phyloP scores from a whole-genome alignment of 1,284 basidiomycete species.

The Bjerkandera adusta region DNA sequence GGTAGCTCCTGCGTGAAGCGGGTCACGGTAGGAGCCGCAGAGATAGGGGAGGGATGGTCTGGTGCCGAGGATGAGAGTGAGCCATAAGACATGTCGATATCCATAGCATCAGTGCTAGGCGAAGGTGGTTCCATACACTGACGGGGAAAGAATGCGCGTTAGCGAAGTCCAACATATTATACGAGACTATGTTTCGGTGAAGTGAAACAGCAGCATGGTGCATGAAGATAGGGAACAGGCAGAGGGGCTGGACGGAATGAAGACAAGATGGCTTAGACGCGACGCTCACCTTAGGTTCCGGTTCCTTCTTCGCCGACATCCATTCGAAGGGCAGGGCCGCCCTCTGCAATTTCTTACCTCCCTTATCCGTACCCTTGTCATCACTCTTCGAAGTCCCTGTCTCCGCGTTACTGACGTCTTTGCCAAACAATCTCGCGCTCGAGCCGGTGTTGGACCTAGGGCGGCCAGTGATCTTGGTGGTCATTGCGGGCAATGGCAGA shows the following conservation, averaged over 20 bases:
- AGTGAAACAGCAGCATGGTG: neutral
- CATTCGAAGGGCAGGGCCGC: conserved; percentile 62
- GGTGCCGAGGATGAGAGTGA: conserved; percentile 21
- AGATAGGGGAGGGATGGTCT: conserved; percentile 22
- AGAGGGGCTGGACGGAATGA: neutral
- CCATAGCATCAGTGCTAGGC: conserved; percentile 60
- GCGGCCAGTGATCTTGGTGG: conserved; percentile 2
- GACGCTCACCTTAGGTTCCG: neutral
- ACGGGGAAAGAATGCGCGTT: conserved; percentile 14
- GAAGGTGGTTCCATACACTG: conserved; percentile 26
- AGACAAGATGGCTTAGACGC: neutral
- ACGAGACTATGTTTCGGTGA: neutral
- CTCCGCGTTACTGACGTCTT: conserved; percentile 60
- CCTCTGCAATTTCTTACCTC: conserved; percentile 54
- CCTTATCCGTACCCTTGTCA: conserved; percentile 31
- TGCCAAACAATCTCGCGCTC: conserved; percentile 58
- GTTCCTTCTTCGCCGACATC: conserved; percentile 32
- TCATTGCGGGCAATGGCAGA: conserved; percentile 4
- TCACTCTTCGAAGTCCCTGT: neutral
- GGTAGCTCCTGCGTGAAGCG: conserved; percentile 28
- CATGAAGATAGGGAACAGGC: neutral
- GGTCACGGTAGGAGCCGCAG: conserved; percentile 28
- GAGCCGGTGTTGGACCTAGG: conserved; percentile 9
- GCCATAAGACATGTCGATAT: conserved; percentile 56
- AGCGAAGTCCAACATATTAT: neutral